Base-by-base conservation (phyloP, 371 early-diverging fungal species). In the Chytridium lagenaria region DNA sequence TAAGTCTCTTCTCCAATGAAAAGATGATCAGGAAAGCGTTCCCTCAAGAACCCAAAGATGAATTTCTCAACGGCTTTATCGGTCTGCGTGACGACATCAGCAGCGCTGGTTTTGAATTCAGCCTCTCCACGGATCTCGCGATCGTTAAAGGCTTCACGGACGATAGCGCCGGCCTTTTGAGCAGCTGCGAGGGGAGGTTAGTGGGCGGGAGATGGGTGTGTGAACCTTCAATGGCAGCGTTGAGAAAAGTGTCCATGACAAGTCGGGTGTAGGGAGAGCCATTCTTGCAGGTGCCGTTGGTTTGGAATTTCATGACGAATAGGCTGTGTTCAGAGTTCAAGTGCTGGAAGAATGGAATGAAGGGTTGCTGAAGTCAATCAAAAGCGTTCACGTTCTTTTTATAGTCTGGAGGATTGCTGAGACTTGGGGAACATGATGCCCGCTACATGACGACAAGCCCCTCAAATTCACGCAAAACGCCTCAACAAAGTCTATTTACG, bases 61-160 rank as follows among this genome's bases (percentile, higher is more conserved):
- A 88, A 82, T 63, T 85, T 83, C 63, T 97, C 95, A 1, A 95
- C 94, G 40, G 86, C 87, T 61, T 90, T 85, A 75, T 97, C 97
- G 51, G 91, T 92, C 67, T 87, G 90, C 0, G 95, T 95, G 37
- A 95, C 95, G 63, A 94, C 83, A 75, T 96, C 95, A 19, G 91
- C 88, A 0, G 88, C 87, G 72, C 49, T 19, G 66, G 65, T 71
- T 67, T 57, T 77, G 73, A 39, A 69, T 30, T 23, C 57, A 7
- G 22, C 52, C 36, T 73, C 73, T 30, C 78, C 44, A 84, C 74
- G 44, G 72, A 74, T 50, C 78, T 80, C 80, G 55, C 89, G 84
- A 26, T 75, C 81, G 67, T 86, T 79, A 59, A 90, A 82, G 15
- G 90, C 91, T 12, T 81, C 81, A 57, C 82, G 83, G 49, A 92